phyloP scores from a whole-genome alignment of 1,284 basidiomycete genomes.

The Phaffia rhodozyma region DNA sequence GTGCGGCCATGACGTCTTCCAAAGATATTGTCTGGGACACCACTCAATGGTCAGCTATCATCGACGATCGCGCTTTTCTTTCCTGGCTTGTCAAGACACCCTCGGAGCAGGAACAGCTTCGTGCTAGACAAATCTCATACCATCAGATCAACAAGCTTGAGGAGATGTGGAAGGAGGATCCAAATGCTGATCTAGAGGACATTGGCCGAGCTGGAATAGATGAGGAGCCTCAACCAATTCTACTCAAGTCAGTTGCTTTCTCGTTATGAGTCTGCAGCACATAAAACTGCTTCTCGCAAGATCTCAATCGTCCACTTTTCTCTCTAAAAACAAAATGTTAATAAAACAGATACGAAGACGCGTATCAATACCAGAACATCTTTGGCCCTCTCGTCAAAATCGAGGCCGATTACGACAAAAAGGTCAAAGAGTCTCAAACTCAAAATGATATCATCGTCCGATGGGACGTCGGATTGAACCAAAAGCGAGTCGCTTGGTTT shows the following conservation, averaged over 20 bases:
- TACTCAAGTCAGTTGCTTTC: constrained; percentile 46
- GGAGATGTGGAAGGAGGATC: constrained; percentile 96
- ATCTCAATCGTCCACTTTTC: background rate
- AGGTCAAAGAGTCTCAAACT: constrained; percentile 93
- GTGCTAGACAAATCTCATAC: constrained; percentile 91
- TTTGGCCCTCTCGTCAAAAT: constrained; percentile 98
- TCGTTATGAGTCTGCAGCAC: background rate
- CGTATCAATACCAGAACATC: constrained; percentile 98
- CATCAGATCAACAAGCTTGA: constrained; percentile 94
- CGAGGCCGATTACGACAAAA: constrained; percentile 97
- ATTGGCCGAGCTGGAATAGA: constrained; percentile 92
- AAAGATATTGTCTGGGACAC: constrained; percentile 99
- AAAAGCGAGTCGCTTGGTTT: constrained; percentile 97
- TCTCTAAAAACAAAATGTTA: too few species aligned
- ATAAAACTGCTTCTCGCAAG: background rate
- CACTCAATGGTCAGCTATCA: constrained; percentile 92
- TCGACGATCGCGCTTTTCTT: constrained; percentile 94
- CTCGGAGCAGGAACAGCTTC: constrained; percentile 83
- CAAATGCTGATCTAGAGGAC: constrained; percentile 86
- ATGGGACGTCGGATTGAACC: constrained; percentile 96
- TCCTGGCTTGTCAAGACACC: constrained; percentile 98
- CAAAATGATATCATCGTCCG: constrained; percentile 91
- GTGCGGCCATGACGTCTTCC: constrained; percentile 72
- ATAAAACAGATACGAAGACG: constrained; percentile 71
- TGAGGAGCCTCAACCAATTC: constrained; percentile 85